Evolutionary conservation across 2,329 filamentous ascomycete species (phyloP).

Genomic region (Clonostachys solani): DNA sequence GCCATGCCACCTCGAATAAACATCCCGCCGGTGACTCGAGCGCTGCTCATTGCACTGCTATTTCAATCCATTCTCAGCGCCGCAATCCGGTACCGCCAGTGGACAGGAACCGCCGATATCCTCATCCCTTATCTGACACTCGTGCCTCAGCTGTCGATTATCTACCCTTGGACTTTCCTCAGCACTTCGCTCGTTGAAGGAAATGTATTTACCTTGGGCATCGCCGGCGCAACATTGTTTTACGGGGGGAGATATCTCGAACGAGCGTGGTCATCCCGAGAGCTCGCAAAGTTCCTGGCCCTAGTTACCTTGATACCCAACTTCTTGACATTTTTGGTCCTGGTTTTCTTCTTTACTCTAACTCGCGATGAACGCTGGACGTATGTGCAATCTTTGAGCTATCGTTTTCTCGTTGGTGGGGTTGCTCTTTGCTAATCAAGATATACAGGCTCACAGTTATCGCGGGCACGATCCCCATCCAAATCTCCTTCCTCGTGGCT

Average conservation of each 20-base stretch:
- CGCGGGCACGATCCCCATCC: slow-evolving; percentile 82
- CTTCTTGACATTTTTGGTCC: slow-evolving; percentile 65
- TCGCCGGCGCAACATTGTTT: slow-evolving; percentile 76
- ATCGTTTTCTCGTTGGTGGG: neutral
- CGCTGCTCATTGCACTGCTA: slow-evolving; percentile 69
- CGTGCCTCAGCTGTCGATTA: slow-evolving; percentile 75
- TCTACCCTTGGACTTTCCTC: slow-evolving; percentile 91
- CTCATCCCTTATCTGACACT: slow-evolving; percentile 85
- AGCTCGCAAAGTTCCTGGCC: slow-evolving; percentile 86
- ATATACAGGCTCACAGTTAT: slow-evolving; percentile 69
- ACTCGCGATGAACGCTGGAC: slow-evolving; percentile 64
- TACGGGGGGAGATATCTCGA: slow-evolving; percentile 94
- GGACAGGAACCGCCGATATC: slow-evolving; percentile 57
- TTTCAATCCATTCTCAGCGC: slow-evolving; percentile 80
- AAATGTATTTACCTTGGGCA: slow-evolving; percentile 80
- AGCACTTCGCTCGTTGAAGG: slow-evolving; percentile 87
- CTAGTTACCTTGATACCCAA: slow-evolving; percentile 79
- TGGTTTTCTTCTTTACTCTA: slow-evolving; percentile 69
- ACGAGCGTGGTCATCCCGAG: slow-evolving; percentile 87
- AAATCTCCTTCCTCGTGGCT: slow-evolving; percentile 90
- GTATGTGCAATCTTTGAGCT: slow-evolving; percentile 41
- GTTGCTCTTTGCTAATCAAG: neutral
- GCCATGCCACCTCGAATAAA: slow-evolving; percentile 81
- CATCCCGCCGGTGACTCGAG: slow-evolving; percentile 85
- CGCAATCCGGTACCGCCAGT: slow-evolving; percentile 69